Conservation (phyloP, 495 filamentous ascomycete species). For the Penicillium mononematosum region DNA sequence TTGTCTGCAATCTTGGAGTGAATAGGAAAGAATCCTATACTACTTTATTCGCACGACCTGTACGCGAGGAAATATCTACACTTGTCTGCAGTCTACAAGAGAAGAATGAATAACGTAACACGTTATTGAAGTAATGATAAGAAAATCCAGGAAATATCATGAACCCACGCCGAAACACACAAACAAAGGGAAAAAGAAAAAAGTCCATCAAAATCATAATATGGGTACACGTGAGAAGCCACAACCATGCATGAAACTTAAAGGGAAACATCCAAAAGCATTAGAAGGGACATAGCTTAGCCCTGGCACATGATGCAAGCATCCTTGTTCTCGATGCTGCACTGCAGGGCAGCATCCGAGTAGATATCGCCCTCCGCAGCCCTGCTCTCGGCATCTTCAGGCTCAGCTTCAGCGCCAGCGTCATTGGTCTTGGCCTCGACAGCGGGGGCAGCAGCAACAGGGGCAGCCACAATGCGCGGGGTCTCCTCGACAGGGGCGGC, state of each 20-base stretch:
- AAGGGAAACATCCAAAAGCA: constrained; percentile 19
- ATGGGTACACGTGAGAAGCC: constrained; percentile 33
- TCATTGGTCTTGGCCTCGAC: constrained; percentile 46
- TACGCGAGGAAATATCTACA: background rate
- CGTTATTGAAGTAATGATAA: constrained; percentile 6
- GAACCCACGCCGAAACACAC: constrained; percentile 17
- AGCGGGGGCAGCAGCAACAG: constrained; percentile 43
- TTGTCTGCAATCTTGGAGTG: no score
- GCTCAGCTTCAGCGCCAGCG: constrained; percentile 63
- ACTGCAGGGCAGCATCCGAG: constrained; percentile 83
- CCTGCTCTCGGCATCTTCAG: constrained; percentile 60
- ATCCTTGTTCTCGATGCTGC: constrained; percentile 93
- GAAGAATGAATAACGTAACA: background rate
- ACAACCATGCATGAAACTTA: constrained; percentile 23
- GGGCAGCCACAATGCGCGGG: constrained; percentile 70
- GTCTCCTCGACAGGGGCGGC: constrained; percentile 50
- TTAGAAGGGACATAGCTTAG: constrained; percentile 33
- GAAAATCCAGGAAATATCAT: constrained; percentile 20
- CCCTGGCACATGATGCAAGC: constrained; percentile 89
- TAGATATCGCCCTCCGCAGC: constrained; percentile 70
- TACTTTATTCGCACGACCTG: no score
- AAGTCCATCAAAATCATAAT: constrained; percentile 45
- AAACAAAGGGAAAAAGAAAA: constrained; percentile 18
- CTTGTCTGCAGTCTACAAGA: background rate
- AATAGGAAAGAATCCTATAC: no score